Evolutionary conservation across 2,329 filamentous ascomycete species (phyloP), one percentile per base, ranked within the genome.

Genomic region (Claviceps digitariae): DNA sequence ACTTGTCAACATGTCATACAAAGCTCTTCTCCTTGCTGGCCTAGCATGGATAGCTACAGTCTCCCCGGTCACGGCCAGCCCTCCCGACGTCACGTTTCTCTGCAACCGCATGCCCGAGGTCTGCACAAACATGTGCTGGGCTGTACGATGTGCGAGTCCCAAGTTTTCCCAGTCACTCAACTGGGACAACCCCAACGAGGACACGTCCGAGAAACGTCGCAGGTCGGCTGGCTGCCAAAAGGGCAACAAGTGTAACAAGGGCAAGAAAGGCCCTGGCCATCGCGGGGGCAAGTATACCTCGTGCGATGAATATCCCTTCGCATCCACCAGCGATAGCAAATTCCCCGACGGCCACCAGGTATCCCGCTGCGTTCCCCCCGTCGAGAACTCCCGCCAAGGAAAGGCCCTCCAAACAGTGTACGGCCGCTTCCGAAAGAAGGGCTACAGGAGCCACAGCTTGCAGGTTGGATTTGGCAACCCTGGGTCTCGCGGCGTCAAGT

Each of bases 241-340:
- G 6, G 41, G 54, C 41, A 58, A 58, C 13, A 55, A 56, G 25
- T 59, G 59, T 54, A 46, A 50, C 52, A 47, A 43, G 9, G 52
- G 53, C 21, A 40, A 38, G 17, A 56, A 48, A n/a, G 56, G 55
- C 17, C 41, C 51, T 7, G 57, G 58, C 38, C 57, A 57, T 41
- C 57, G 58, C 25, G 50, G 48, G 23, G 48, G 31, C 8, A 48
- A 40, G 1, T 53, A 50, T 44, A 48, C 27, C 15, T 56, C 58
- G 3, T 61, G 58, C 56, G 54, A 60, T 47, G 51, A 53, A 45
- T 60, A 57, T n/a, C 58, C 58, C 15, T 57, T 60, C 43, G 57
- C 57, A 21, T 52, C 43, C 25, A 57, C 52, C 6, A 54, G 48
- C 12, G 41, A 56, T 4, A 53, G 54, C 50, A 47, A 43, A 4